Evolutionary conservation across 2,329 filamentous ascomycete genomes (phyloP), one percentile per base, ranked within the genome.

Genomic region (Fusarium guadeloupense): DNA sequence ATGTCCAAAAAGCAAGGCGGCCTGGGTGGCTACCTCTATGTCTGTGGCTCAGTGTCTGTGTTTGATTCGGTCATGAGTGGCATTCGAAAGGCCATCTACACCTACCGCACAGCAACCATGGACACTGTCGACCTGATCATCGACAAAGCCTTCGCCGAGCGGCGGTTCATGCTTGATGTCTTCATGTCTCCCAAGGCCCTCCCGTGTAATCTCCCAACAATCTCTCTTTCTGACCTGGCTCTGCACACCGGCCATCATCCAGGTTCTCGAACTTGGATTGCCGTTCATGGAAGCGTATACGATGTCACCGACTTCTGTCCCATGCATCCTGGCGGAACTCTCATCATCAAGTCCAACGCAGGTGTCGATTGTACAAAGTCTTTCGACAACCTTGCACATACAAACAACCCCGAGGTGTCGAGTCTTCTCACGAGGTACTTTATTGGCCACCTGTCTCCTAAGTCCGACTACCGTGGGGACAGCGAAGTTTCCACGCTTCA

Each of bases 1-100:
- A 84, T 85, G 81, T 82, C 79, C 1, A 85, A 84, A 72, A 83
- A 81, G 38, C 81, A 83, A 39, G 82, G 82, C 5, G 81, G 82
- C 77, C 13, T 85, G 76, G 62, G 72, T 6, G 72, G 72, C 0
- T 64, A 73, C n/a, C 14, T 74, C 1, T 75, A 72, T 35, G 69
- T 74, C 12, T 74, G 72, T 40, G 72, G 72, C 3, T 71, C 65
- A 4, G 55, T 70, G 6, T 59, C 69, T 31, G 54, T 73, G 16
- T 57, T 76, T 56, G 82, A 85, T 63, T 83, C 82, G 0, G 81
- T 85, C 40, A 83, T 85, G 78, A 80, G 74, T 6, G 83, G 83
- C 4, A 82, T 85, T 40, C 77, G 81, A n/a, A 81, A 81, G 67
- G 82, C 83, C 4, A 78, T 85, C 17, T 85, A 83, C 59, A 81